Base-by-base conservation (phyloP, 805 yeast genomes). In the Naumovozyma castellii region DNA sequence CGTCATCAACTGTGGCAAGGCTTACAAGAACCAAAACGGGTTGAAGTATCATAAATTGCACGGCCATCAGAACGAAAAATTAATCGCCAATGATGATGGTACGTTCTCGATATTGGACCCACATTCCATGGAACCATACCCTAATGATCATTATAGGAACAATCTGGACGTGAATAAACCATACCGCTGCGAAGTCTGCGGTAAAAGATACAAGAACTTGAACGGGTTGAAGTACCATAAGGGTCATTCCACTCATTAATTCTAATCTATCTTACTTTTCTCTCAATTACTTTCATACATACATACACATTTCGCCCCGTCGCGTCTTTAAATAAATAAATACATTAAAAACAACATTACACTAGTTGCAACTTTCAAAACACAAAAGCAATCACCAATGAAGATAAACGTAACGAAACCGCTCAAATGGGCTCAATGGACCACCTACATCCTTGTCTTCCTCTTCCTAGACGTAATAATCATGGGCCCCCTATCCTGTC, bases 1-100 rank as follows among this genome's bases (percentile, higher is more conserved):
- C 0, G 98, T 92, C 34, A 84, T 87, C 55, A 98, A 98, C 6
- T 92, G 98, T 64, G 97, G 88, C 52, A 92, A 92, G 69, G 88
- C 90, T 19, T 92, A 92, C 64, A 92, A 92, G 67, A 92, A 92
- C 63, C 98, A 92, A 66, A 92, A 92, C 58, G 98, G 98, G n/a
- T 71, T 92, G 57, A 92, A 92, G 62, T 92, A 92, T 64, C 98
- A 92, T 65, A 74, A 95, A 49, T 68, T 83, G 43, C 98, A 90
- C 61, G 98, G 98, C 32, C 98, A 90, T 65, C 97, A 88, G 63
- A 87, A 88, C 59, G 98, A 90, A 64, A 86, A 85, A 29, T 66
- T 90, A 41, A 82, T 84, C 54, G 84, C 80, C 50, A 90, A 90
- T 57, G 83, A 87, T 10, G 97, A 90, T 58, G 98, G 98, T 3